Conservation (phyloP, 2,329 filamentous ascomycete genomes). For the Aspergillus sp. region DNA sequence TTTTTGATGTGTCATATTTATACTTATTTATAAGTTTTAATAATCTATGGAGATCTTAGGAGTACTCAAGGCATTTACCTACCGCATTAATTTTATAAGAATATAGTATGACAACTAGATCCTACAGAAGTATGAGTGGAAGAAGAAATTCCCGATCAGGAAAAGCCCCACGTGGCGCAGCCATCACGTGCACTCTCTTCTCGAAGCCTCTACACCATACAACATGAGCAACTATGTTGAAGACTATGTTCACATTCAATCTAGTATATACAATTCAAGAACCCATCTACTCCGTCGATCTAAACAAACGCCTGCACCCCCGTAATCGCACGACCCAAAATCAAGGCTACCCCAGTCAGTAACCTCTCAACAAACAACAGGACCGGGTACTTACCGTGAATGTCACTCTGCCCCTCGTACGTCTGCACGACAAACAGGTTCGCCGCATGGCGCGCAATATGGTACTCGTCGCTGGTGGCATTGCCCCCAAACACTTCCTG, state of each 20-base stretch:
- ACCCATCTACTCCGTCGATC: slow-evolving; percentile 6
- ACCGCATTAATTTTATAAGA: too few relatives aligned
- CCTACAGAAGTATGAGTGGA: background rate
- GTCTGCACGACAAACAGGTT: slow-evolving; percentile 98
- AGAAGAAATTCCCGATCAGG: background rate
- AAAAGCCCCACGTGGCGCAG: slow-evolving; percentile 5
- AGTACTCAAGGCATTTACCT: too few relatives aligned
- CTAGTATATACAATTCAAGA: slow-evolving; percentile 1
- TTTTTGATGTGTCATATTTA: too few relatives aligned
- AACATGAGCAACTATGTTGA: background rate
- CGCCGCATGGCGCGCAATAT: slow-evolving; percentile 89
- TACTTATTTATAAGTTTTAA: too few relatives aligned
- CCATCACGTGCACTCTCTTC: slow-evolving; percentile 1
- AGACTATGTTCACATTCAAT: background rate
- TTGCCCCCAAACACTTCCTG: slow-evolving; percentile 98
- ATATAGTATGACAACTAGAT: too few relatives aligned
- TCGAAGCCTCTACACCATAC: background rate
- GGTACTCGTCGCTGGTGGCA: slow-evolving; percentile 96
- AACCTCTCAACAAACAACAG: background rate
- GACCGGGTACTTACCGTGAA: slow-evolving; percentile 71
- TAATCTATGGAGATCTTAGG: too few relatives aligned
- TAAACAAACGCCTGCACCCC: slow-evolving; percentile 78
- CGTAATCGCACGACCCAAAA: slow-evolving; percentile 67
- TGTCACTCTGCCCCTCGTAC: slow-evolving; percentile 97
- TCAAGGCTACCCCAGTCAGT: slow-evolving; percentile 55